Base-by-base conservation (phyloP, 1,139 yeast species). In the Diutina sp. region DNA sequence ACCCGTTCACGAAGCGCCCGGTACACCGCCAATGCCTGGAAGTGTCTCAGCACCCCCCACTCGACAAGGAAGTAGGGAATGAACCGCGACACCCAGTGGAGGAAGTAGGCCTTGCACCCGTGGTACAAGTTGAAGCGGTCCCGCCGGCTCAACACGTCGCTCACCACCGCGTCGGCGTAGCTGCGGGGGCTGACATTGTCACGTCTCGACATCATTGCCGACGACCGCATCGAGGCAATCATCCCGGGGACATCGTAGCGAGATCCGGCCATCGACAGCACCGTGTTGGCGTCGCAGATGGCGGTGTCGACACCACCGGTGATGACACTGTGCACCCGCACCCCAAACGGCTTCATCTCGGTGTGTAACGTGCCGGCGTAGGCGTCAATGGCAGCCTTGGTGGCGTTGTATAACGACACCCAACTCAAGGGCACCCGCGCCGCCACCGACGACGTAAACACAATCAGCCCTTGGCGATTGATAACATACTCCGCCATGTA, bases 371-470 rank as follows among this genome's bases (percentile, higher is more conserved):
- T 38, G 28, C 48, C 28, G 18, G 55, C 55, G 18, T 44, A 53
- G 9, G 12, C 35, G 30, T 53, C 55, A 28, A 53, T 44, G 38
- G 46, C 55, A 6, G 55, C 55, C 50, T 53, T 53, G 41, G 55
- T 53, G 9, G 55, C 2, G 28, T 38, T 35, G 41, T 53, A 53
- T 6, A 53, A 28, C 14, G 47, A 44, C 14, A 45, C 48, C 55
- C 55, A 53, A 29, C 21, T 14, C 41, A 53, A 41, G 16, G 55
- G 55, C 28, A 53, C 25, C 16, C 45, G 45, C 8, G 55, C 55
- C 29, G 55, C 55, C 55, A 53, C 55, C 55, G 55, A 53, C 41
- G 48, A 12, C 44, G 55, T 53, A 12, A 35, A 53, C 48, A 53
- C 55, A 53, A 53, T 53, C 41, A 44, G 45, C 18, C 55, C 55